Percentiles rank a stretch among this genome's conserved stretches.
Conservation (phyloP, 2,329 filamentous ascomycete genomes). For the Fusarium sp. region DNA sequence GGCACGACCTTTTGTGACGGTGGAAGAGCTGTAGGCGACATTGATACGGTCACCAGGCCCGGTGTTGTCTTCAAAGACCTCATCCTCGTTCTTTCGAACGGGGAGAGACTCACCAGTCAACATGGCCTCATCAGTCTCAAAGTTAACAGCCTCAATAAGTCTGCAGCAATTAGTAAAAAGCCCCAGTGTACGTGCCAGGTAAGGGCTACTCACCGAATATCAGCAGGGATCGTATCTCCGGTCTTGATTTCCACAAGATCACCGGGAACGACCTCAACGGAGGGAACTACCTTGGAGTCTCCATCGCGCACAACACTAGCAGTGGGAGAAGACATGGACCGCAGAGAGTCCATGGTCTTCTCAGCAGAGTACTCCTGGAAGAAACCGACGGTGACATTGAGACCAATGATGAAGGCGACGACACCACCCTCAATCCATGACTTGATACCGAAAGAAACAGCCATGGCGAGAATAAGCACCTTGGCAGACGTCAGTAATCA, state of each 20-base stretch:
- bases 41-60: constrained; percentile 67
- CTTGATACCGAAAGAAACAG: constrained; percentile 64
- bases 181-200: constrained; percentile 30
- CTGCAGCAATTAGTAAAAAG: constrained; percentile 60
- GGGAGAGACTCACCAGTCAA: constrained; percentile 72
- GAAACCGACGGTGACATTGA: constrained; percentile 66
- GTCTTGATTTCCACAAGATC: constrained; percentile 64
- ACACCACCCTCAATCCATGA: constrained; percentile 71
- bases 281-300: constrained; percentile 50
- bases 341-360: constrained; percentile 60
- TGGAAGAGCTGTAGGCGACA: constrained; percentile 70
- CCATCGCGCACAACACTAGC: constrained; percentile 56
- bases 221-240: constrained; percentile 69
- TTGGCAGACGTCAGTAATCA: constrained; percentile 41
- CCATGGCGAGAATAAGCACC: constrained; percentile 66
- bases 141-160: constrained; percentile 68
- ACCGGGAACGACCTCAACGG: constrained; percentile 62
- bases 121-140: constrained; percentile 72
- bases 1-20: constrained; percentile 69
- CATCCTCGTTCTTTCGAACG: constrained; percentile 61
- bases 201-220: constrained; percentile 62
- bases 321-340: constrained; percentile 55
- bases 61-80: constrained; percentile 53
- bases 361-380: constrained; percentile 57
- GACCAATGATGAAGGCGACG: constrained; percentile 63